Base-by-base conservation (phyloP, 163 green algal genomes). In the Scenedesmus sp. region DNA sequence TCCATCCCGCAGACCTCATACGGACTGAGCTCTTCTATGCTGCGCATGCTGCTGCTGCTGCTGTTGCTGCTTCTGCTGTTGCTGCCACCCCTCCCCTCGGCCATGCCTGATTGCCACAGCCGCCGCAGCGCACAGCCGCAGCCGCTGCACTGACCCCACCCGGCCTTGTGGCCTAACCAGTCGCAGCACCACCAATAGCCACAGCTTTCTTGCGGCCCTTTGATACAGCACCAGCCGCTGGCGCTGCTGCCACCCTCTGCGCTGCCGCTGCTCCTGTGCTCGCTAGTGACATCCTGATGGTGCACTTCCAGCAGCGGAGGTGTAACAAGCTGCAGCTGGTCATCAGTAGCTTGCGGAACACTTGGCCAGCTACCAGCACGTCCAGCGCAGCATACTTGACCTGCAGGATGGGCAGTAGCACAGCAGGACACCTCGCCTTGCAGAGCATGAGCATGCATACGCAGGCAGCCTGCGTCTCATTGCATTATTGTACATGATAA, bases 351-450 rank as follows among this genome's bases (percentile, higher is more conserved):
- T 79, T 93, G 4, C 96, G 93, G 85, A 96, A 97, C 56, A 97
- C 84, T 79, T 96, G 81, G 12, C 92, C 86, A 6, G 87, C 60
- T 18, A 94, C 34, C 3, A 93, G 64, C 52, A 92, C 93, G 74
- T 94, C 89, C 87, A 97, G 87, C 7, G 94, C 94, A 20, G 96
- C 96, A 86, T 97, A 97, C 81, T 96, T 94, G 74, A 97, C 85
- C 88, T 97, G 95, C 18, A 16, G 34, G 55, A 26, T 73, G 62
- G 12, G 62, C 62, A 73, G 62, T 13, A 23, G 12, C 62, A 15
- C 62, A 46, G 34, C 34, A 46, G 34, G 34, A 46, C 34, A 46
- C 34, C 34, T 46, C 34, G 34, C 34, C 34, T 46, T 46, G 34
- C 34, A 46, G 34, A 46, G 34, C 34, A 46, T 46, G 34, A 82